Base-by-base conservation (phyloP, 1,284 basidiomycete species). In the Singerocomus rubriflavus region DNA sequence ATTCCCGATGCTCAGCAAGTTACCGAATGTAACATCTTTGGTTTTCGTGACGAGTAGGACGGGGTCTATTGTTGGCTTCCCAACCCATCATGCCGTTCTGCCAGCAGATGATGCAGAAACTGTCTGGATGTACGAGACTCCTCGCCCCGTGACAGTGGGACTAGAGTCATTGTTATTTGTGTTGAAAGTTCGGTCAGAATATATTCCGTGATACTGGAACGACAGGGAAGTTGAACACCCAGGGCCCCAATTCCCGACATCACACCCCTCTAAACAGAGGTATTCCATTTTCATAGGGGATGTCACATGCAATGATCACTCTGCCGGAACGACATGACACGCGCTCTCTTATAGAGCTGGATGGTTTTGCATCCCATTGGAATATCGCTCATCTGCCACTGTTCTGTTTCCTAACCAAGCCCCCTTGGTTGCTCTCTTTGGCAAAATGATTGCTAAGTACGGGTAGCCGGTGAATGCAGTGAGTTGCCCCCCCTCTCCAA, bases 161-260 rank as follows among this genome's bases (percentile, higher is more conserved):
- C 63, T 84, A 39, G 64, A 74, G 50, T 59, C 60, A 21, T 79
- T 69, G 70, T 73, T 76, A 8, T 59, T 64, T 11, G 60, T 65
- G n/a, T 70, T 75, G 8, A 59, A 67, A 6, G 75, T 82, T 16
- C 46, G 62, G 4, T 65, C 76, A 0, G 60, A 71, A 30, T 70
- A 69, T 21, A 72, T 84, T 32, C 77, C 81, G 6, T 81, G 79
- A 4, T 84, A 83, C 57, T 83, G 81, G 81, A 65, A 73, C 30
- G 72, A 76, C 62, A 74, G 73, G 58, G 62, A 67, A 26, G 74
- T 71, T 3, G 53, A 59, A 1, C 57, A 64, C 10, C 54, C 60
- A 17, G 61, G 52, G 40, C 56, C 69, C 25, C 70, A 21, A 21
- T 4, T 21, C 21, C 21, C 68, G 6, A 59, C 74, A 32, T 57